Percentiles rank a stretch among this genome's conserved stretches.
phyloP scores from a whole-genome alignment of 768 basidiomycete genomes.

The Mycena kentingensis region DNA sequence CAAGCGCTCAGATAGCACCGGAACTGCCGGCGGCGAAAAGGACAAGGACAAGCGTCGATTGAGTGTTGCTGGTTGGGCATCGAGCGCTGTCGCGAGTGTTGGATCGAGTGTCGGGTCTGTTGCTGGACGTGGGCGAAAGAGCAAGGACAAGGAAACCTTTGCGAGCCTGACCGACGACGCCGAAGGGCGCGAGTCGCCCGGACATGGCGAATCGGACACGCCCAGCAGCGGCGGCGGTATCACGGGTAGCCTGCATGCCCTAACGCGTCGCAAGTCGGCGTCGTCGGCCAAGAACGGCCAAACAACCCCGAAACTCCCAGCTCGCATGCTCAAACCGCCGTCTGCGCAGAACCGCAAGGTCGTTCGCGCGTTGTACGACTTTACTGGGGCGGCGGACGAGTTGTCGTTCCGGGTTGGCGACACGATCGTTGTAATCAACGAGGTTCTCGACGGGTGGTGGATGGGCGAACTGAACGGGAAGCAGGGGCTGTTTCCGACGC shows the following conservation, averaged over 20 bases:
- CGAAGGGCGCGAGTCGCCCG: conserved; percentile 30
- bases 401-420: conserved; percentile 74
- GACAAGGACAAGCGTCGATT: conserved; percentile 45
- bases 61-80: conserved; percentile 66
- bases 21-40: conserved; percentile 39
- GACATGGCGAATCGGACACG: conserved; percentile 30
- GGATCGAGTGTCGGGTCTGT: conserved; percentile 42
- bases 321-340: conserved; percentile 52
- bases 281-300: conserved; percentile 37
- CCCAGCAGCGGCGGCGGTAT: conserved; percentile 24
- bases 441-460: conserved; percentile 92
- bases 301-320: conserved; percentile 38
- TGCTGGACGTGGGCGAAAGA: conserved; percentile 56
- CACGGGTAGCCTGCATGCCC: conserved; percentile 22
- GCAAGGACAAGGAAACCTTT: conserved; percentile 60
- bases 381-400: conserved; percentile 75
- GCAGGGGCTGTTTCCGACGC: conserved; percentile 80
- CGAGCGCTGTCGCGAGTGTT: conserved; percentile 48
- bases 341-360: conserved; percentile 53
- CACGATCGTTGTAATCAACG: conserved; percentile 73
- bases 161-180: conserved; percentile 54
- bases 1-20: conserved; percentile 62
- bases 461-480: conserved; percentile 73
- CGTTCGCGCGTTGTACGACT: conserved; percentile 76
- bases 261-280: conserved; percentile 29